Evolutionary conservation across 2,329 filamentous ascomycete genomes (phyloP), one percentile per base, ranked within the genome.

Genomic region (Cercospora citrullina): DNA sequence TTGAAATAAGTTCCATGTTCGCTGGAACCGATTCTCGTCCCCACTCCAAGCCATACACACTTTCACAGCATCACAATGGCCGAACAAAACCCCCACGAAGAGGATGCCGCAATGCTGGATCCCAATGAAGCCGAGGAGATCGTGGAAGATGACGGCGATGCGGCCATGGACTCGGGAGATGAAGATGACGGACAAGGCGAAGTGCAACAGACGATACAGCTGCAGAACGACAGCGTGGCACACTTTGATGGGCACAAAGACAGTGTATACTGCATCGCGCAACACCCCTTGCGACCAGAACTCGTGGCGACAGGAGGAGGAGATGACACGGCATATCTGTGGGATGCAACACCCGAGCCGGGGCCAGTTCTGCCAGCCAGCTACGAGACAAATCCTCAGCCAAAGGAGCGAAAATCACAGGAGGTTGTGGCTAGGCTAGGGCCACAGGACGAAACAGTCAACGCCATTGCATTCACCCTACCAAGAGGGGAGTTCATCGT

Each of bases 391-490:
- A 86, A 91, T 75, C 89, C 89, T 2, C 83, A 85, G 70, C 84
- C 86, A 30, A 82, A 81, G 60, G 83, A 86, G 72, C 73, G 83
- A 23, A 84, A 90, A 73, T 82, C 88, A 73, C 82, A 96, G 68
- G 80, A 87, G 63, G 83, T 89, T 6, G 77, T 97, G 16, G 90
- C 90, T 76, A 88, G 87, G 73, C 84, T 99, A 68, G 90, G 94
- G n/a, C 94, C 93, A 57, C 95, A 99, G 83, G 90, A 88, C 55
- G 95, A 99, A 82, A 95, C 91, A 14, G 90, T 99, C 78, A 97
- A 95, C 78, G 87, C 92, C 2, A 86, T 97, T 4, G 82, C 89
- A 7, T 99, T 97, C 80, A 96, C 94, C 0, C 84, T 91, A 55
- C 94, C 94, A 0, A 84, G 85, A 65, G 95, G 95, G 66, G 90